phyloP scores from a whole-genome alignment of 805 yeast species.

The Saccharomyces kudriavzevii region DNA sequence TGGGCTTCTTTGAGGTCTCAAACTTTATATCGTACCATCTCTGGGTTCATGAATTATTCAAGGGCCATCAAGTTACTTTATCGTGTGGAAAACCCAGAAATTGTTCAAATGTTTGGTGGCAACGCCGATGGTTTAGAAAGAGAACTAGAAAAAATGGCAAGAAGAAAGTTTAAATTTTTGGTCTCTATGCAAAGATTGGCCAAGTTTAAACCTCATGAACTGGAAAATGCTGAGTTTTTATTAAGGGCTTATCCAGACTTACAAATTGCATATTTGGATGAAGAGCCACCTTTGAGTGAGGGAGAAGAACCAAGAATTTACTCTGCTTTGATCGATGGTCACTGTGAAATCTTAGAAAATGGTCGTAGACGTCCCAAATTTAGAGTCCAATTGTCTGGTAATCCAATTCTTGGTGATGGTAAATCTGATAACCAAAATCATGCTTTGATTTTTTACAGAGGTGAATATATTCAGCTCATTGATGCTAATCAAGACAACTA shows the following conservation, averaged over 20 bases:
- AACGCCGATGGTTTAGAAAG: conserved; percentile 92
- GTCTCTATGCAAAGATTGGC: conserved; percentile 82
- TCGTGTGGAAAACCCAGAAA: conserved; percentile 90
- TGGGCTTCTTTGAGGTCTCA: conserved; percentile 98
- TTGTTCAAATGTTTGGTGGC: conserved; percentile 96
- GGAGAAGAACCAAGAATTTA: conserved; percentile 65
- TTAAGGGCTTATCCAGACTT: conserved; percentile 77
- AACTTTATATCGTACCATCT: conserved; percentile 90
- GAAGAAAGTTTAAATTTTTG: conserved; percentile 70
- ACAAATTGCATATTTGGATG: conserved; percentile 88
- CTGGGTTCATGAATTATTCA: conserved; percentile 97
- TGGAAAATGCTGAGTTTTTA: conserved; percentile 72
- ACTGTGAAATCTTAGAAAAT: conserved; percentile 59
- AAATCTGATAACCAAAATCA: conserved; percentile 92
- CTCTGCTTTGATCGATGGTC: conserved; percentile 74
- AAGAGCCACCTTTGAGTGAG: conserved; percentile 68
- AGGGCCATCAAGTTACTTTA: conserved; percentile 89
- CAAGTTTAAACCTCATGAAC: conserved; percentile 62
- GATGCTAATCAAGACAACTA: conserved; percentile 97
- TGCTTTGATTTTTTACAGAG: conserved; percentile 77
- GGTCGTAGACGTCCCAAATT: conserved; percentile 72
- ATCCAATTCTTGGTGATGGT: conserved; percentile 87
- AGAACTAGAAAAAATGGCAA: conserved; percentile 84
- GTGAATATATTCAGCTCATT: conserved; percentile 88
- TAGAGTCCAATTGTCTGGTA: conserved; percentile 70